Base-by-base conservation (phyloP, 2,329 filamentous ascomycete species). In the Lecanicillium sp. region DNA sequence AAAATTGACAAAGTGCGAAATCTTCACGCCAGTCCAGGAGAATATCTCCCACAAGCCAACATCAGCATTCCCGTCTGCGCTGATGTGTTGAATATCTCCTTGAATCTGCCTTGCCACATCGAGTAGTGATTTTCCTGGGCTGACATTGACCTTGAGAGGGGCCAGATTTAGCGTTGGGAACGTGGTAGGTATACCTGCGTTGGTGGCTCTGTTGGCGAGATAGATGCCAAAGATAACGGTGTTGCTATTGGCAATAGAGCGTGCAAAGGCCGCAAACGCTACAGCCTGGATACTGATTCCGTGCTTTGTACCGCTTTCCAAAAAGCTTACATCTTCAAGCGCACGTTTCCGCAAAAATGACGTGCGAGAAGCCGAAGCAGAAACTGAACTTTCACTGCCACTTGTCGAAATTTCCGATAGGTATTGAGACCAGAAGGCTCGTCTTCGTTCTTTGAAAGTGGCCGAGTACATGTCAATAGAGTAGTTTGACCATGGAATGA, bases 1-100 rank as follows among this genome's bases (percentile, higher is more conserved):
- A 47, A 94, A 92, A 56, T 96, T 96, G 50, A 95, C 78, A 61
- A 86, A 90, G 0, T 74, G 79, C 48, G 84, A 74, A 1, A 94
- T 58, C 39, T 59, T 66, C 2, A 87, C 61, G 0, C 82, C 83
- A 0, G 85, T 90, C 87, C 87, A 95, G 13, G 69, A 58, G 15
- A 68, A 60, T 28, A 95, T 80, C 55, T 94, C 81, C 62, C 75
- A 77, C 2, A 95, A 62, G 2, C 77, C 77, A 0, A 77, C 78
- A 2, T 70, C 51, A 78, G 77, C 33, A 67, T 71, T 2, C 61
- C 59, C 18, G 48, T 68, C 15, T 69, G 43, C 41, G 10, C 47
- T 72, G 27, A 95, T 81, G 4, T 64, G 55, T 27, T 72, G 65
- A 1, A 95, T 59, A 50, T 94, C 85, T 1, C 51, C 50, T 52